Base-by-base conservation (phyloP, 2,329 filamentous ascomycete genomes). In the Talaromyces atroroseus region DNA sequence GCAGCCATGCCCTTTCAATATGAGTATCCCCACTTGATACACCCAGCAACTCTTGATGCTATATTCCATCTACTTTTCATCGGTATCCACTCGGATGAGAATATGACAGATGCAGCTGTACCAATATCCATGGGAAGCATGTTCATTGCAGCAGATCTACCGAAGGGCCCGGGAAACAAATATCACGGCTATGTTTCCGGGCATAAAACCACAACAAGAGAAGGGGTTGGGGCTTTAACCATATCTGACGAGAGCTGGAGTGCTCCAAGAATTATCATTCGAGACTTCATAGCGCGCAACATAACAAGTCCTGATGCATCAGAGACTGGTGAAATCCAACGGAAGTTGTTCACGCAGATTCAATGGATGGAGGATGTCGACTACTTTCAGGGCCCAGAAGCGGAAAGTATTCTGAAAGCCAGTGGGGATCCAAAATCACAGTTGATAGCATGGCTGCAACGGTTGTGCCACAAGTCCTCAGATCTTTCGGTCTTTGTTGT, bases 31-130 rank as follows among this genome's bases (percentile, higher is more conserved):
- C 69, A 73, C 57, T 29, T 71, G 2, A 68, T 74, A 23, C 71
- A 74, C 18, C 71, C 71, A 12, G 61, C 65, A 8, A 72, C 71
- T 2, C 61, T 74, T 52, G 70, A 74, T 26, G 65, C 60, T 45
- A 65, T 71, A 54, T 63, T 73, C 14, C 68, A 70, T 24, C 63
- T 65, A 5, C 56, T 66, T 7, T 54, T 66, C 24, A 65, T 67
- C 38, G 49, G 61, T 32, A 62, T 57, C 11, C 59, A 62, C 5
- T 57, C 59, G 11, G 29, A 59, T 5, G 59, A 54, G 2, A 54
- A 61, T n/a, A 53, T 24, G 18, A 18, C 8, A 18, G 24, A 59
- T 20, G 60, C 66, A 2, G 62, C 64, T 52, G 52, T 71, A 1
- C 69, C 69, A 8, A 67, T 56, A 24, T 47, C 46, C 10, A 50